Evolutionary conservation across 257 asterid species (phyloP).

Genomic region (Plantago elongata): DNA sequence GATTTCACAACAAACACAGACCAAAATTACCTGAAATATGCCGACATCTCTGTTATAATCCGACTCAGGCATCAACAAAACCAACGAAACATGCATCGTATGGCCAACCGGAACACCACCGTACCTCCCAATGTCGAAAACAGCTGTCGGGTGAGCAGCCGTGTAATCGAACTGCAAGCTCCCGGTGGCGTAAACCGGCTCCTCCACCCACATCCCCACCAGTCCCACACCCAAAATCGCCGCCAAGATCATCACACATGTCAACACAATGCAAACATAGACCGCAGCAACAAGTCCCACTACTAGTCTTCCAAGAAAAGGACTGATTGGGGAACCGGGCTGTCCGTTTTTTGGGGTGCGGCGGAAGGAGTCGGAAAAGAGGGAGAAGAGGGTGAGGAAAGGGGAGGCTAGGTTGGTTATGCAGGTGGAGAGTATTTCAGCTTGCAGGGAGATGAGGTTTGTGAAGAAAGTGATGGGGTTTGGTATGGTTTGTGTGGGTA

Average conservation of each 20-base stretch:
- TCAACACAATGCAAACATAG: constrained; percentile 42
- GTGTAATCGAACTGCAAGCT: constrained; percentile 62
- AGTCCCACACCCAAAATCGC: constrained; percentile 51
- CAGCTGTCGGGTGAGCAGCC: constrained; percentile 52
- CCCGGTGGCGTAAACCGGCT: constrained; percentile 49
- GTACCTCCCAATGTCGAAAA: constrained; percentile 25
- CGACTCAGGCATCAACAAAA: constrained; percentile 75
- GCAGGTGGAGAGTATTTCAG: constrained; percentile 30
- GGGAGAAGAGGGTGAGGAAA: constrained; percentile 22
- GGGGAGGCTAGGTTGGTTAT: constrained; percentile 26
- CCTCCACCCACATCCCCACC: constrained; percentile 61
- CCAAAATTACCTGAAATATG: constrained; percentile 52
- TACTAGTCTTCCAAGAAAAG: constrained; percentile 40
- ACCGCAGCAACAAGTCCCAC: constrained; percentile 67
- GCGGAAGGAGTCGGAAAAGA: constrained; percentile 17
- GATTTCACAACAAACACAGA: no score
- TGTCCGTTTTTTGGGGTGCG: constrained; percentile 6
- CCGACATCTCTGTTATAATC: constrained; percentile 83
- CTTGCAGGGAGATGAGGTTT: constrained; percentile 34
- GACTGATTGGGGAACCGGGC: not conserved
- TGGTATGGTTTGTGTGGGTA: constrained; percentile 14
- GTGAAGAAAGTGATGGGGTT: constrained; percentile 28
- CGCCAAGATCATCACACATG: constrained; percentile 34
- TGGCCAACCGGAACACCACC: constrained; percentile 55
- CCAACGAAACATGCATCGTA: constrained; percentile 53